Evolutionary conservation across 169 alveolate genomes (phyloP).

Genomic region (Amoebophrya sp.): DNA sequence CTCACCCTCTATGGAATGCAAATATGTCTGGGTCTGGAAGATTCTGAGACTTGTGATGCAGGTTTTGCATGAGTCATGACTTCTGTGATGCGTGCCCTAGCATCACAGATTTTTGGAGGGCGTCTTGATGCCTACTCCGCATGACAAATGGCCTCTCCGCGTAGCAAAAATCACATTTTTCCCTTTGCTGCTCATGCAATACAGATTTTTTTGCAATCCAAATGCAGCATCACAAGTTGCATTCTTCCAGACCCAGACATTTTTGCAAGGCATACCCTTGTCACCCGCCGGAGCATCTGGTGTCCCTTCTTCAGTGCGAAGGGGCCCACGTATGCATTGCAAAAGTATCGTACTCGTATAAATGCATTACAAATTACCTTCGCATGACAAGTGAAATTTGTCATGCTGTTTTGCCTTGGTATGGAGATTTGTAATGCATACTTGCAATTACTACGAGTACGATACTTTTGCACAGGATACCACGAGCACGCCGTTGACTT

Average conservation of each 20-base stretch:
- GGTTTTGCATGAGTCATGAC: background rate
- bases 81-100: background rate
- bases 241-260: too few relatives aligned
- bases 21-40: too few relatives aligned
- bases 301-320: background rate
- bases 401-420: background rate
- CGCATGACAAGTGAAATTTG: background rate
- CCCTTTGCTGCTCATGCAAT: too few relatives aligned
- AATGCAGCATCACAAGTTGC: too few relatives aligned
- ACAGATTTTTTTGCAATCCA: too few relatives aligned
- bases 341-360: background rate
- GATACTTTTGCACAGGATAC: background rate
- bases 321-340: background rate
- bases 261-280: too few relatives aligned
- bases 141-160: background rate
- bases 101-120: background rate
- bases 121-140: background rate
- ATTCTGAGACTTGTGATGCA: background rate
- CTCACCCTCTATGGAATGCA: too few relatives aligned
- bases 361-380: background rate
- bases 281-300: background rate
- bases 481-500: background rate
- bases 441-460: too few relatives aligned
- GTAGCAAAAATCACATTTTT: background rate
- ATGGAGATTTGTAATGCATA: too few relatives aligned